A percentile compares a stretch with the other conserved stretches of the same genome.
These are phyloP conservation scores for Zalaria sp. DNA, from an alignment of 2,329 filamentous ascomycete genomes.

Conservation along the genomic window DNA sequence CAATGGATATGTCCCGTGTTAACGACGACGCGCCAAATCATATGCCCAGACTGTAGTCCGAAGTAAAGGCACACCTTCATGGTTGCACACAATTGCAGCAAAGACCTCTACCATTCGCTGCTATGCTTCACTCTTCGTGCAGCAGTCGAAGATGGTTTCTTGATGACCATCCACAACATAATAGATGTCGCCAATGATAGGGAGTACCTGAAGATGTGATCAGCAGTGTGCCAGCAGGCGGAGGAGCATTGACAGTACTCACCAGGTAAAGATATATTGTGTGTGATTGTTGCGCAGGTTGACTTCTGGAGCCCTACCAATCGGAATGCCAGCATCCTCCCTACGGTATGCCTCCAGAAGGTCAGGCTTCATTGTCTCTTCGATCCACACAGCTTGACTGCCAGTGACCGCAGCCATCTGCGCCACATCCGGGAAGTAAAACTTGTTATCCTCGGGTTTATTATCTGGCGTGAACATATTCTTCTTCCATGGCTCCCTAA, in stretches of 20 bases:
- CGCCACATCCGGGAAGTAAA: slow-evolving; percentile 86
- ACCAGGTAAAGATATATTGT: slow-evolving; percentile 99
- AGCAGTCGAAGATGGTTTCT: slow-evolving; percentile 58
- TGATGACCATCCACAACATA: slow-evolving; percentile 93
- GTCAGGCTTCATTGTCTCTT: slow-evolving; percentile 85
- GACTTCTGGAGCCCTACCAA: slow-evolving; percentile 76
- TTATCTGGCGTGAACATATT: slow-evolving; percentile 97
- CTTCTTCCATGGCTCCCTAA: slow-evolving; percentile 88
- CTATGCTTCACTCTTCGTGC: slow-evolving; percentile 8
- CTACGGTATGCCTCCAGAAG: slow-evolving; percentile 63
- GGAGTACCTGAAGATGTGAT: slow-evolving; percentile 54
- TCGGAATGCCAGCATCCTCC: slow-evolving; percentile 69
- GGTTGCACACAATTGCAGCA: no score
- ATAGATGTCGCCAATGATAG: slow-evolving; percentile 72
- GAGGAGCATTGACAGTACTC: slow-evolving; percentile 21
- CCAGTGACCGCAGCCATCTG: slow-evolving; percentile 79
- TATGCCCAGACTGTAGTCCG: no score
- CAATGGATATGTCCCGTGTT: no score
- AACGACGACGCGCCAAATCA: no score
- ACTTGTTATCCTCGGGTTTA: slow-evolving; percentile 65
- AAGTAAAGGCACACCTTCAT: no score
- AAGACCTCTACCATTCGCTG: slow-evolving; percentile 17
- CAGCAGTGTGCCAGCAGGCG: neutral
- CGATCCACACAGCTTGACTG: slow-evolving; percentile 84
- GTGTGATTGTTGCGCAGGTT: slow-evolving; percentile 92